Evolutionary conservation across 2,329 filamentous ascomycete genomes (phyloP), one percentile per base, ranked within the genome.

Genomic region (Xylariaceae sp.): DNA sequence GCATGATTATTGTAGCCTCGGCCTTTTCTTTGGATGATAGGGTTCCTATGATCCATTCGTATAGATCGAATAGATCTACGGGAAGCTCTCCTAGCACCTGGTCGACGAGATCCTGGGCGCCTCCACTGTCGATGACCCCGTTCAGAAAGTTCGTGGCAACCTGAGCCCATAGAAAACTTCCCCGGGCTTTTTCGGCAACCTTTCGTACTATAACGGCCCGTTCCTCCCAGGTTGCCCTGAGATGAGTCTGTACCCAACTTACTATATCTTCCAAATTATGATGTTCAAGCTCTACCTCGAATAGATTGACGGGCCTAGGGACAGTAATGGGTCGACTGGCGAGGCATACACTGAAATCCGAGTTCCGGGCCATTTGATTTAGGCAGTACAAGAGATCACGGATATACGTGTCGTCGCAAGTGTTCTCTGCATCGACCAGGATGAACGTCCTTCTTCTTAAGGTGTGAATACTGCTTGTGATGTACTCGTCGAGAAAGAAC

Each of bases 161-260:
- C n/a, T 57, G 57, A 35, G 62, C 62, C 62, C 62, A 64, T n/a
- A 60, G 39, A 18, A 64, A 62, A 49, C 53, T 56, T 2, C 57
- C 58, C 1, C 48, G 42, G 44, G 62, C 57, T 37, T 58, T 62
- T 34, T 57, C 39, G 18, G 23, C 35, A n/a, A 64, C 45, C 44
- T 54, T 57, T 6, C 23, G 39, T 15, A 54, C 55, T 9, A 47
- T 4, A 6, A 50, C 23, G 3, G 34, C 7, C 8, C 55, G 51
- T 7, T 58, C 53, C 4, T 57, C 55, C 48, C 47, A 56, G n/a
- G 8, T 30, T 1, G 23, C 23, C 23, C 48, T 59, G 15, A 64
- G 48, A 5, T 37, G 57, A 6, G 52, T 45, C 34, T 59, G 50
- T 53, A 62, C 51, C 45, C 39, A 55, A 45, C 30, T 44, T 48